These are phyloP conservation scores for Colletotrichum sp. DNA, from an alignment of 2,329 filamentous ascomycete species.

Conservation along the genomic window DNA sequence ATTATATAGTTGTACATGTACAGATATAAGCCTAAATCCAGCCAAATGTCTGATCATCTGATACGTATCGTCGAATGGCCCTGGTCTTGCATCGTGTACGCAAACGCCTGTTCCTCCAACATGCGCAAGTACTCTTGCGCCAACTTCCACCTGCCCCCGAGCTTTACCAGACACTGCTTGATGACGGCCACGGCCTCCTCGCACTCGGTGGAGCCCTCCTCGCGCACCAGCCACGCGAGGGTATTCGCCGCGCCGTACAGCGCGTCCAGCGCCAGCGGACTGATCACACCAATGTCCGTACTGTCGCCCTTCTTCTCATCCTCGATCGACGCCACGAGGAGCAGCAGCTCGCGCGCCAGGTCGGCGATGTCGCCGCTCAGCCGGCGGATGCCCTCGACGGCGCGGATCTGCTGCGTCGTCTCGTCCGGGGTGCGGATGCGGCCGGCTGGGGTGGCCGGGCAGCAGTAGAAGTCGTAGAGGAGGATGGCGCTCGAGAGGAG, in stretches of 20 bases:
- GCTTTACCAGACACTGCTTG: constrained; percentile 29
- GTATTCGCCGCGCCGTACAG: constrained; percentile 41
- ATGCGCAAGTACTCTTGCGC: constrained; percentile 40
- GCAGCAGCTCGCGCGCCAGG: constrained; percentile 29
- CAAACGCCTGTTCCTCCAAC: constrained; percentile 38
- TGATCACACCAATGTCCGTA: constrained; percentile 30
- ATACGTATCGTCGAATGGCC: neutral
- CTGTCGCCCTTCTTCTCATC: neutral
- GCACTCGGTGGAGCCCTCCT: constrained; percentile 35
- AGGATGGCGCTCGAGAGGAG: constrained; percentile 25
- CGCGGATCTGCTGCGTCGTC: constrained; percentile 34
- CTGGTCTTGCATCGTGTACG: constrained; percentile 18
- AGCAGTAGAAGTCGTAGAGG: constrained; percentile 41
- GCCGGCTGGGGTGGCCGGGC: constrained; percentile 28
- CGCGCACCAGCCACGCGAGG: constrained; percentile 40
- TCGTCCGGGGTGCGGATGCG: constrained; percentile 25
- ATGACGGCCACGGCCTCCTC: constrained; percentile 31
- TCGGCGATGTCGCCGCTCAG: constrained; percentile 30
- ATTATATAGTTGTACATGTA: neutral
- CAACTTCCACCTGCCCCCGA: constrained; percentile 37
- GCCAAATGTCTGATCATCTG: neutral
- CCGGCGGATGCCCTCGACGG: constrained; percentile 35
- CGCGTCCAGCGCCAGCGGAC: constrained; percentile 39
- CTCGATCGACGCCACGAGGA: constrained; percentile 22
- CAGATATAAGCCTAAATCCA: neutral